phyloP scores from a whole-genome alignment of 805 yeast genomes.

The Pichia pseudocactophila region DNA sequence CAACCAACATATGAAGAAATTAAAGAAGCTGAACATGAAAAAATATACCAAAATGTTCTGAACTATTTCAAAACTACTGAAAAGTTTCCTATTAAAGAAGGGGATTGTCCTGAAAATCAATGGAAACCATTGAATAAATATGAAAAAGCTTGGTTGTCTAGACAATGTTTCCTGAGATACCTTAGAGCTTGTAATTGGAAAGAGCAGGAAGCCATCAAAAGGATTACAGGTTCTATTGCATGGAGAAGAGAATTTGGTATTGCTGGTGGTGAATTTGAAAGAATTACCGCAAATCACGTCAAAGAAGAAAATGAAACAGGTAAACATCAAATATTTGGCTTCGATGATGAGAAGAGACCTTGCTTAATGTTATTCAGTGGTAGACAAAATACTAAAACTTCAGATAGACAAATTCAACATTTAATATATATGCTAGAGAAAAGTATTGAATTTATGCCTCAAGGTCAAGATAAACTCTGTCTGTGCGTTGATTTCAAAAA shows the following conservation, averaged over 20 bases:
- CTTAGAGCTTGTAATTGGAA: constrained; percentile 91
- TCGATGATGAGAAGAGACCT: constrained; percentile 84
- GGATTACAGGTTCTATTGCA: constrained; percentile 67
- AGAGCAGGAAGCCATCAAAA: constrained; percentile 52
- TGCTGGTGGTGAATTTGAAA: constrained; percentile 37
- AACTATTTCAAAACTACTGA: constrained; percentile 47
- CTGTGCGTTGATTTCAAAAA: constrained; percentile 88
- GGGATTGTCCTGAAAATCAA: constrained; percentile 24
- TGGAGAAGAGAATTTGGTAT: constrained; percentile 95
- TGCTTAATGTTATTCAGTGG: constrained; percentile 87
- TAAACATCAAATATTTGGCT: constrained; percentile 83
- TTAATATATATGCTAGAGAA: constrained; percentile 87
- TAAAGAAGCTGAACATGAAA: constrained; percentile 43
- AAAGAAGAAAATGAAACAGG: constrained; percentile 80
- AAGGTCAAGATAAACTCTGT: constrained; percentile 91
- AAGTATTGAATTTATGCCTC: constrained; percentile 89
- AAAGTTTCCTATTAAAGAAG: constrained; percentile 42
- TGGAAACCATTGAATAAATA: constrained; percentile 32
- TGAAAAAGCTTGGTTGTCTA: constrained; percentile 86
- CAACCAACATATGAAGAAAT: constrained; percentile 39
- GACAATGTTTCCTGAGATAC: constrained; percentile 83
- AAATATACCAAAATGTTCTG: constrained; percentile 49
- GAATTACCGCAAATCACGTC: constrained; percentile 45
- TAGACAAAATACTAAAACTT: constrained; percentile 92
- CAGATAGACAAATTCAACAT: constrained; percentile 86